Conservation (phyloP, 345 rosid species). For the Populus euphratica region DNA sequence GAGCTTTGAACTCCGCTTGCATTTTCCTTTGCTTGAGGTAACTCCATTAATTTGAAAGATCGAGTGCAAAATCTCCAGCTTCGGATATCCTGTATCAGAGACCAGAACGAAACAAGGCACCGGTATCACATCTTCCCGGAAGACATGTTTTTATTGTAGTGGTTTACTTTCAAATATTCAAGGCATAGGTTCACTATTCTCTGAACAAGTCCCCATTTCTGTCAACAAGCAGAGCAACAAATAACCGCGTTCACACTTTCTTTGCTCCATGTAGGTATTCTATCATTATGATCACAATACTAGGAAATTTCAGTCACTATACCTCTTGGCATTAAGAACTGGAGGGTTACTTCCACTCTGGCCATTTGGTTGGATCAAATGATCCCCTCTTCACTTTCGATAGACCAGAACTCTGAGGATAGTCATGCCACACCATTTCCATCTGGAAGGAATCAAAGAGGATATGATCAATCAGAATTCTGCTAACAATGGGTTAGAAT, state of each 20-base stretch:
- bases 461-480: neutral
- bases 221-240: neutral
- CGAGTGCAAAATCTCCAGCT: neutral
- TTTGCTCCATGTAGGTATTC: neutral
- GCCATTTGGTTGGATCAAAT: slow-evolving; percentile 64
- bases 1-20: neutral
- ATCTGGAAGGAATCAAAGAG: slow-evolving; percentile 40
- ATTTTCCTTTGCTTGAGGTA: neutral
- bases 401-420: slow-evolving; percentile 42
- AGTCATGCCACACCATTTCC: slow-evolving; percentile 92
- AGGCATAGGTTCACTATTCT: neutral
- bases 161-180: neutral
- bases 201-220: neutral
- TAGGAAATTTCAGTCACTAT: neutral
- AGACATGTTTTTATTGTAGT: neutral
- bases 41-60: neutral
- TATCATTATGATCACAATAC: neutral
- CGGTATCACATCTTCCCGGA: neutral
- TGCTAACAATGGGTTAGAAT: neutral
- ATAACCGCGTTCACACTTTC: neutral
- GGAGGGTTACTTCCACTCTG: slow-evolving; percentile 50
- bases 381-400: slow-evolving; percentile 50
- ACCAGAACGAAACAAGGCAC: neutral
- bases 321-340: neutral
- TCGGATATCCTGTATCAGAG: neutral